Evolutionary conservation across 1,284 basidiomycete genomes (phyloP).

Genomic region (Marasmius sp.): DNA sequence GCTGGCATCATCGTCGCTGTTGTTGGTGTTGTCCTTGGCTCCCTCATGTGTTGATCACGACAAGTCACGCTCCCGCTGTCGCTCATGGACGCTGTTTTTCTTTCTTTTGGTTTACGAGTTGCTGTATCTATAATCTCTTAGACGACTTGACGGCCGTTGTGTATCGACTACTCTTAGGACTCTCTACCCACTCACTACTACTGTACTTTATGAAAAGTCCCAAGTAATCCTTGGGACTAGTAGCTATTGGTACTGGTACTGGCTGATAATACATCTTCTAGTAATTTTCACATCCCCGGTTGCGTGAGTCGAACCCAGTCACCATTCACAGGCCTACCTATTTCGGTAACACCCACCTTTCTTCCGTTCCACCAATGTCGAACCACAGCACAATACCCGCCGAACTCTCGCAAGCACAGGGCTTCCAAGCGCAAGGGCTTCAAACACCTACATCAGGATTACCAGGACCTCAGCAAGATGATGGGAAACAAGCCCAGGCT

Average conservation of each 20-base stretch:
- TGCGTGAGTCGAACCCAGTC: too few relatives aligned
- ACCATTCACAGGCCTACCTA: neutral
- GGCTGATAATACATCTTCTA: neutral
- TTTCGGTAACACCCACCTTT: neutral
- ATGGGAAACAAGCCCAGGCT: slow-evolving; percentile 55
- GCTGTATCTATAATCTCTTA: neutral
- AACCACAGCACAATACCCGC: slow-evolving; percentile 5
- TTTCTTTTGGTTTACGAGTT: neutral
- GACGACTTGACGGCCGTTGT: neutral
- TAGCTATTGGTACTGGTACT: neutral
- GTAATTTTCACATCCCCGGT: too few relatives aligned
- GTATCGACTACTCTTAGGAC: neutral
- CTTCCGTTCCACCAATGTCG: neutral
- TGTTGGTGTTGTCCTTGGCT: neutral
- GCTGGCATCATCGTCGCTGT: neutral
- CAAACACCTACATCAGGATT: neutral
- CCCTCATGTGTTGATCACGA: neutral
- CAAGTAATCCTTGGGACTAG: neutral
- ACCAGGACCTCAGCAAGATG: slow-evolving; percentile 41
- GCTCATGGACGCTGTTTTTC: neutral
- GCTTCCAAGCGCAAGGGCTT: neutral
- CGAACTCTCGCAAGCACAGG: slow-evolving; percentile 3
- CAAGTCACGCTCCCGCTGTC: neutral
- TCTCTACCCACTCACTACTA: neutral
- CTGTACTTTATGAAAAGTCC: neutral